Base-by-base conservation (phyloP, 2,329 filamentous ascomycete genomes). In the Beauveria brongniartii region DNA sequence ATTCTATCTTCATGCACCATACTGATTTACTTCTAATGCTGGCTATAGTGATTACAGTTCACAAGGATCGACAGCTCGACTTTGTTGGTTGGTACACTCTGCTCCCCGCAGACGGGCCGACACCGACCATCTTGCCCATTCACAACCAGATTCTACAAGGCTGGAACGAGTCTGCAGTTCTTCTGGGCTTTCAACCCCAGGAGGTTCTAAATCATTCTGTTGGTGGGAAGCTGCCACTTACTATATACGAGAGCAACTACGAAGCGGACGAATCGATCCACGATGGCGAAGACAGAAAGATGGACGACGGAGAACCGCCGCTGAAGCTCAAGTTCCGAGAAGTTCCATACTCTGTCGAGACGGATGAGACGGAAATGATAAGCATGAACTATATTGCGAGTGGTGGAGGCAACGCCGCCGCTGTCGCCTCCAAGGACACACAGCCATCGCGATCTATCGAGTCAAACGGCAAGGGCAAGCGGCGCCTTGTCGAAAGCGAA, bases 351-450 rank as follows among this genome's bases (percentile, higher is more conserved):
- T 88, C 88, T 0, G 87, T 97, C 2, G 94, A 97, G 75, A 96
- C 92, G 0, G 91, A 91, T 10, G 92, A 97, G 73, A 92, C 92
- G 1, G 94, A 99, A 74, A 97, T 97, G 92, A 97, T 99, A 66
- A 90, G 90, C 67, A 90, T 99, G 69, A 92, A 97, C 73, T 96
- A 92, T 66, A 89, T 99, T 22, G 92, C 93, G 0, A 87, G 88
- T 57, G 91, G 90, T 44, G 90, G 89, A 52, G 90, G 90, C 53
- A 93, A 90, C 69, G 92, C 92, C 26, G 86, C 89, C 12, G 85
- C 85, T 37, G 77, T 84, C 30, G 65, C 68, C 10, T 65, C 68
- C 59, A 76, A 74, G 67, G 77, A 79, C 61, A 78, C 78, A 61
- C 70, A 75, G n/a, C 70, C 71, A 2, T 69, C 70, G 48, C 71